Evolutionary conservation across 176 grass and related monocot species (phyloP).

Genomic region (Oryza meridionalis): DNA sequence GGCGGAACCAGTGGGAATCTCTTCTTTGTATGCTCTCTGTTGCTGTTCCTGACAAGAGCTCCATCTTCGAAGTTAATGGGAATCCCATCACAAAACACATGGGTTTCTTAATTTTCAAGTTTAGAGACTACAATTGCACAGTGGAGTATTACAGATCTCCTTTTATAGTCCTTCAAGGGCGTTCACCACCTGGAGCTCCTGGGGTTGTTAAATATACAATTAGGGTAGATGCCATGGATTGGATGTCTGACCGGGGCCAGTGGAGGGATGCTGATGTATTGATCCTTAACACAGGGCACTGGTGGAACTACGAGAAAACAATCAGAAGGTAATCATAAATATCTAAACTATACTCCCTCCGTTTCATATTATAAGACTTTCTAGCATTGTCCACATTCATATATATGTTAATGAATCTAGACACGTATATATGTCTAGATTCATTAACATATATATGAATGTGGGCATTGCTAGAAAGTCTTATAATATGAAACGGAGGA

Average conservation of each 20-base stretch:
- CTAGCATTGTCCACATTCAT: no score
- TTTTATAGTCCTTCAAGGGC: slow-evolving; percentile 73
- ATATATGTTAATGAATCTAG: no score
- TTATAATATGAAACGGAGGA: no score
- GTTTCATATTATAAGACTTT: no score
- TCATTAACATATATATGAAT: no score
- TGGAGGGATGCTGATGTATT: slow-evolving; percentile 85
- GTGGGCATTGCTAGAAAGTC: no score
- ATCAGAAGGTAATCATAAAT: slow-evolving; percentile 59
- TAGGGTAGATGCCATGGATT: slow-evolving; percentile 76
- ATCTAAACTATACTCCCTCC: background rate
- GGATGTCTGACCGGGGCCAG: slow-evolving; percentile 53
- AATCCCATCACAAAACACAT: slow-evolving; percentile 89
- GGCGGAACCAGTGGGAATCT: slow-evolving; percentile 96
- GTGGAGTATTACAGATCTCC: slow-evolving; percentile 91
- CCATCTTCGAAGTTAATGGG: slow-evolving; percentile 87
- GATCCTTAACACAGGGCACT: slow-evolving; percentile 89
- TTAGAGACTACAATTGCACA: slow-evolving; percentile 84
- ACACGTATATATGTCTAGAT: no score
- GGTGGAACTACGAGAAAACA: slow-evolving; percentile 93
- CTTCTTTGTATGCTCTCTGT: slow-evolving; percentile 83
- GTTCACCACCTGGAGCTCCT: slow-evolving; percentile 51
- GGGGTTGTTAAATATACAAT: slow-evolving; percentile 60
- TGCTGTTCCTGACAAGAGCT: slow-evolving; percentile 60
- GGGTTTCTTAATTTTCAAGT: slow-evolving; percentile 86